phyloP scores from a whole-genome alignment of 306 rosid species.

The Neltuma alba region DNA sequence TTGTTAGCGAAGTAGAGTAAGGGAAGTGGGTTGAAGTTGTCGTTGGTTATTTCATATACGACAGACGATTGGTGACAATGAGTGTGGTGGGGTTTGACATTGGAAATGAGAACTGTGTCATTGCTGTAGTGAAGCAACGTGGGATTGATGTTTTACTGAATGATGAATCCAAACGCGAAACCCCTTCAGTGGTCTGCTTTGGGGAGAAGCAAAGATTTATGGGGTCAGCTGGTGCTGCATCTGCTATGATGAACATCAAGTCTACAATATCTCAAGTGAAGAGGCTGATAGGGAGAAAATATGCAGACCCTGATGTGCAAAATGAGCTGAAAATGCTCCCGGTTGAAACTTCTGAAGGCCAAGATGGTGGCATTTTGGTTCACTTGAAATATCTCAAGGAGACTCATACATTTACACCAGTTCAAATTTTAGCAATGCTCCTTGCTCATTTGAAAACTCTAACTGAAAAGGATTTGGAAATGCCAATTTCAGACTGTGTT shows the following conservation, averaged over 20 bases:
- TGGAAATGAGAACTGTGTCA: constrained; percentile 96
- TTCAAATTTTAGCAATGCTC: constrained; percentile 91
- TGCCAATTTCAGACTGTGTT: constrained; percentile 77
- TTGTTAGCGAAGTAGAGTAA: constrained; percentile 30
- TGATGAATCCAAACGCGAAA: constrained; percentile 91
- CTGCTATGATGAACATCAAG: constrained; percentile 83
- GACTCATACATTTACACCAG: constrained; percentile 67
- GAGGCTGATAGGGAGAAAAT: constrained; percentile 81
- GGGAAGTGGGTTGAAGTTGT: constrained; percentile 29
- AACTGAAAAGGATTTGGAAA: constrained; percentile 67
- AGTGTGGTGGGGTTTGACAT: constrained; percentile 95
- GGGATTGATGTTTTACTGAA: constrained; percentile 91
- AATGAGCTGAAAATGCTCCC: constrained; percentile 69
- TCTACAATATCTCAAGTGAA: constrained; percentile 88
- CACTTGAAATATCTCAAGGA: constrained; percentile 64
- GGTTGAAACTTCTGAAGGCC: constrained; percentile 68
- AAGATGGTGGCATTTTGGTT: constrained; percentile 81
- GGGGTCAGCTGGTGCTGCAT: constrained; percentile 93
- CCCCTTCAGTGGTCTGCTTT: constrained; percentile 83
- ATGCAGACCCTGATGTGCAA: constrained; percentile 57
- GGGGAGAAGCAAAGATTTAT: constrained; percentile 96
- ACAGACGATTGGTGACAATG: constrained; percentile 47
- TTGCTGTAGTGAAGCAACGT: constrained; percentile 85
- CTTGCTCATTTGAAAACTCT: constrained; percentile 81
- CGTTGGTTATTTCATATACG: constrained; percentile 23